Base-by-base conservation (phyloP, 1,284 basidiomycete species). In the Boletus albobrunnescens region DNA sequence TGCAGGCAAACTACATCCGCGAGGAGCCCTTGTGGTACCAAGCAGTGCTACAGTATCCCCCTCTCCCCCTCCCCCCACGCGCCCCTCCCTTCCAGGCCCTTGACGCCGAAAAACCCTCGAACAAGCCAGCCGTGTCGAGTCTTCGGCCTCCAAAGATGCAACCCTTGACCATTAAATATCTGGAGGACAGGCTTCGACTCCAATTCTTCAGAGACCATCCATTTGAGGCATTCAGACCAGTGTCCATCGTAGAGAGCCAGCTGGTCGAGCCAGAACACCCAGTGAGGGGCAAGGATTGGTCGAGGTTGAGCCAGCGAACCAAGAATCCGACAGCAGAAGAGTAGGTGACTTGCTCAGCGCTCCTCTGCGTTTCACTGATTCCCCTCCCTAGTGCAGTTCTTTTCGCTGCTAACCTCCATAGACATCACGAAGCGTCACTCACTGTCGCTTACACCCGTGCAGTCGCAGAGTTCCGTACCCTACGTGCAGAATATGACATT, bases 201-300 rank as follows among this genome's bases (percentile, higher is more conserved):
- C 91, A 92, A 67, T 99, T 99, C 77, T 98, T 94, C 74, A 76
- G 78, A 44, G 95, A 99, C 71, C 94, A 97, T 64, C 94, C 95
- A 3, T 98, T 97, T 65, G 94, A 99, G 70, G 87, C 91, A 1
- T 88, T 94, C 67, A 78, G 94, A 33, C 84, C 92, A 2, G 75
- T 78, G 13, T 84, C 79, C 11, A 68, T 99, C 41, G 81, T 90
- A 1, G 95, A 99, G 71, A 74, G 74, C 36, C 77, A 70, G 28
- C 67, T 69, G 13, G 73, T 88, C 41, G 74, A 78, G 55, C 69
- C 74, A 20, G 70, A 77, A 41, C 79, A 84, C 55, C 73, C 77
- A 23, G 64, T 89, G 6, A 67, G 64, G 24, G 91, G 87, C 0
- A 58, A 61, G 43, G 66, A 71, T 14, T 96, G 94, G 92, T 84